Evolutionary conservation across 2,329 filamentous ascomycete genomes (phyloP).

Genomic region (Botryosphaeria dothidea): DNA sequence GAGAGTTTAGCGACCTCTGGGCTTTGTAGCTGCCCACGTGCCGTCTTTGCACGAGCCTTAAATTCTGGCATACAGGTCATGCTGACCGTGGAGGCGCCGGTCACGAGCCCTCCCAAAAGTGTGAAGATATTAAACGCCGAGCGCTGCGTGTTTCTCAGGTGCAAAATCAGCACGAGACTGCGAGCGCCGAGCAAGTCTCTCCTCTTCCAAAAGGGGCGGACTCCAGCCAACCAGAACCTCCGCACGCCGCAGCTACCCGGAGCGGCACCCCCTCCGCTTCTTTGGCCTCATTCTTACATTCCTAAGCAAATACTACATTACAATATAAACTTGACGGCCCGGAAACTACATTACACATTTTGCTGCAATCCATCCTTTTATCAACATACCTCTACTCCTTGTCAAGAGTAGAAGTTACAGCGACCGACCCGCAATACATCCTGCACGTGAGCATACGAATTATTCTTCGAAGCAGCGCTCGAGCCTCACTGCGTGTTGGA

Average conservation of each 20-base stretch:
- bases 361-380: no score
- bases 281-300: no score
- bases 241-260: slow-evolving; percentile 8
- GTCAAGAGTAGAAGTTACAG: no score
- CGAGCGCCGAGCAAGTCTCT: no score
- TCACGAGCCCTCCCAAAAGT: neutral
- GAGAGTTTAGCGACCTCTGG: neutral
- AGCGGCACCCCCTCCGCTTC: neutral
- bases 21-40: neutral
- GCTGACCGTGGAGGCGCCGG: neutral
- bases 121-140: neutral
- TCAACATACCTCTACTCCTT: no score
- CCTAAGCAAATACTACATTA: no score
- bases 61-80: neutral
- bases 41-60: neutral
- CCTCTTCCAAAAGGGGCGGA: neutral
- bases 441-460: no score
- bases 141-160: no score
- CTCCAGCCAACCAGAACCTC: neutral
- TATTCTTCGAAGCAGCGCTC: no score
- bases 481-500: neutral
- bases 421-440: no score
- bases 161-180: neutral
- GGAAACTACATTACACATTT: no score
- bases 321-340: no score